phyloP scores from a whole-genome alignment of 495 filamentous ascomycete genomes.

The Aspergillus carlsbadensis region DNA sequence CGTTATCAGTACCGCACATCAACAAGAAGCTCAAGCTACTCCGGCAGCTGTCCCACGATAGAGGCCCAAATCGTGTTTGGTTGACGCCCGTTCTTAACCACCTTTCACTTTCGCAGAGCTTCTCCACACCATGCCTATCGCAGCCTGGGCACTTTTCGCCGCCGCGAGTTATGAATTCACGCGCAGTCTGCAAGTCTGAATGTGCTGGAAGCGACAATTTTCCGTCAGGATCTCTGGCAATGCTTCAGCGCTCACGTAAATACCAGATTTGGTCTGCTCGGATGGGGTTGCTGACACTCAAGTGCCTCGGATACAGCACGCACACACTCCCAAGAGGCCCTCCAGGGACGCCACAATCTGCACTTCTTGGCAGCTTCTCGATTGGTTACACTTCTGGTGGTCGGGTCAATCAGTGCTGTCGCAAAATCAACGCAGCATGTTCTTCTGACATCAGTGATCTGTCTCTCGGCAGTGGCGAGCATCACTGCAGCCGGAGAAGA shows the following conservation, averaged over 20 bases:
- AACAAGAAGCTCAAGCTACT: neutral
- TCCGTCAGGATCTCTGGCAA: neutral
- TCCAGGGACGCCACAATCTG: constrained; percentile 38
- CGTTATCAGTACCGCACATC: neutral
- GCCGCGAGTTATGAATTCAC: neutral
- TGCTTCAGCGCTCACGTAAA: constrained; percentile 16
- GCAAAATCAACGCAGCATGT: neutral
- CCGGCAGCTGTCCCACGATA: neutral
- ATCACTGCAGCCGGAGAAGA: neutral
- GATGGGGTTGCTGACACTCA: constrained; percentile 32
- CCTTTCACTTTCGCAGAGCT: neutral
- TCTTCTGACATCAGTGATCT: neutral
- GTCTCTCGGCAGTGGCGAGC: neutral
- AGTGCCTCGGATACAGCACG: constrained; percentile 4
- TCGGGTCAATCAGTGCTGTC: neutral
- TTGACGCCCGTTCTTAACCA: neutral
- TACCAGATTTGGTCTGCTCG: constrained; percentile 39
- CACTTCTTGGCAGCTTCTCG: constrained; percentile 26
- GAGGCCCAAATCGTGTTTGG: neutral
- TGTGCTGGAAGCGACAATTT: neutral
- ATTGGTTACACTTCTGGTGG: constrained; percentile 18
- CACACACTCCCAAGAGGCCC: constrained; percentile 27
- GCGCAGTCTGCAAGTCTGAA: neutral
- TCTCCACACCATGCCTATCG: constrained; percentile 20
- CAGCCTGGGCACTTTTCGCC: neutral